Conservation (phyloP, 1,284 basidiomycete genomes). For the Sanghuangporus weigelae region DNA sequence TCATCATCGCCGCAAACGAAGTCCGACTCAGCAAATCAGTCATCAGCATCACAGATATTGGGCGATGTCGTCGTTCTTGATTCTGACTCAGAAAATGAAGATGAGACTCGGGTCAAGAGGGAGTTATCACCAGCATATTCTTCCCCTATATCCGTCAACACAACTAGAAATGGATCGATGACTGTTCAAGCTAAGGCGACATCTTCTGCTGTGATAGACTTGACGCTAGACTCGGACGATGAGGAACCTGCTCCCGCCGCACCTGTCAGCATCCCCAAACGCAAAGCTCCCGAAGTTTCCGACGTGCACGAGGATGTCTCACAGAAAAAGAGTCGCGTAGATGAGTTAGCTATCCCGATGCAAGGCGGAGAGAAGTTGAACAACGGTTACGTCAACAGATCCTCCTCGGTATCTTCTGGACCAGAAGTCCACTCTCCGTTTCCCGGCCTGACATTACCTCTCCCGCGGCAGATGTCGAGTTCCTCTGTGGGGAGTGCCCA, state of each 20-base stretch:
- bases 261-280: conserved; percentile 35
- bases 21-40: conserved; percentile 23
- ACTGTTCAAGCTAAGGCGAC: conserved; percentile 20
- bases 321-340: conserved; percentile 5
- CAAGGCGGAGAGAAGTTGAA: not conserved
- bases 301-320: conserved; percentile 25
- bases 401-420: not conserved
- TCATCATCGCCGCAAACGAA: conserved; percentile 24
- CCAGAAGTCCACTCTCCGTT: not conserved
- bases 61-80: conserved; percentile 59
- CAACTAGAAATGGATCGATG: conserved; percentile 22
- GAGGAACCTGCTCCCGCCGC: conserved; percentile 39
- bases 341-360: not conserved
- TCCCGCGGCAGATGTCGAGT: conserved; percentile 1
- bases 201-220: conserved; percentile 61
- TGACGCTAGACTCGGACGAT: conserved; percentile 74
- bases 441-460: not conserved
- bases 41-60: conserved; percentile 8
- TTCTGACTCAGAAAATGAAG: conserved; percentile 73
- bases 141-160: conserved; percentile 30
- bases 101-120: conserved; percentile 65
- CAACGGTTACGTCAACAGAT: conserved; percentile 1
- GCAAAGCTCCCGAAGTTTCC: conserved; percentile 43
- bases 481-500: not conserved
- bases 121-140: conserved; percentile 60